A percentile compares a stretch with the other conserved stretches of the same genome.
Evolutionary conservation across 805 yeast species (phyloP).

Genomic region (Grigorovia transvaalensis): DNA sequence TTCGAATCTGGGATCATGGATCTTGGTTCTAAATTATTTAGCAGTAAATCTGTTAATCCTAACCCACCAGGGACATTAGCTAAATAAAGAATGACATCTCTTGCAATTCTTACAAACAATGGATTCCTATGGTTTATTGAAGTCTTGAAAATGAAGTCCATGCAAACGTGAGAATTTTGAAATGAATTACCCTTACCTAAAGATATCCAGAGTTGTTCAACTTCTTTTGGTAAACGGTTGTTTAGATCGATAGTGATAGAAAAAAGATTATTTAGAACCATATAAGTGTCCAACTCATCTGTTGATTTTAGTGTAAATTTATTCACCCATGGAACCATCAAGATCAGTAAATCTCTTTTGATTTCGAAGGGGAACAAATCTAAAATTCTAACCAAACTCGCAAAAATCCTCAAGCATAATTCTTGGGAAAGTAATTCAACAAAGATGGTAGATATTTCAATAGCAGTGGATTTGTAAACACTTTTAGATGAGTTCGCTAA

Average conservation of each 20-base stretch:
- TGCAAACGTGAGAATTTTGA: slow-evolving; percentile 58
- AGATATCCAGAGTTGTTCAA: slow-evolving; percentile 93
- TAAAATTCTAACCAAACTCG: slow-evolving; percentile 59
- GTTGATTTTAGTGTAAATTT: slow-evolving; percentile 53
- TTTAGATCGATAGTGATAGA: slow-evolving; percentile 77
- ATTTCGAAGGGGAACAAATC: slow-evolving; percentile 46
- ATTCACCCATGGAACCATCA: slow-evolving; percentile 89
- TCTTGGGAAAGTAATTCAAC: slow-evolving; percentile 50
- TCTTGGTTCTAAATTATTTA: slow-evolving; percentile 68
- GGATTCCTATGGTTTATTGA: slow-evolving; percentile 65
- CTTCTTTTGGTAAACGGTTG: slow-evolving; percentile 67
- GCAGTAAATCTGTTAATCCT: slow-evolving; percentile 48
- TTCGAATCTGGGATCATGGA: slow-evolving; percentile 75
- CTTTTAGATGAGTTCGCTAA: slow-evolving; percentile 68
- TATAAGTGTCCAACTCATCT: slow-evolving; percentile 38
- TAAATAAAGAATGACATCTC: slow-evolving; percentile 73
- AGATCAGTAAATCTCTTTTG: slow-evolving; percentile 68
- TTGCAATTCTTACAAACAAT: slow-evolving; percentile 61
- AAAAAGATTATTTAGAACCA: slow-evolving; percentile 72
- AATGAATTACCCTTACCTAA: slow-evolving; percentile 65
- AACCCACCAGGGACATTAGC: slow-evolving; percentile 43
- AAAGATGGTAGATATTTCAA: slow-evolving; percentile 64
- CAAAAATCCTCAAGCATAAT: slow-evolving; percentile 56
- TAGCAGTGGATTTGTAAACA: slow-evolving; percentile 78
- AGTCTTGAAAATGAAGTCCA: slow-evolving; percentile 57